phyloP scores from a whole-genome alignment of 1,284 basidiomycete genomes.

The Gymnopus androsaceus region DNA sequence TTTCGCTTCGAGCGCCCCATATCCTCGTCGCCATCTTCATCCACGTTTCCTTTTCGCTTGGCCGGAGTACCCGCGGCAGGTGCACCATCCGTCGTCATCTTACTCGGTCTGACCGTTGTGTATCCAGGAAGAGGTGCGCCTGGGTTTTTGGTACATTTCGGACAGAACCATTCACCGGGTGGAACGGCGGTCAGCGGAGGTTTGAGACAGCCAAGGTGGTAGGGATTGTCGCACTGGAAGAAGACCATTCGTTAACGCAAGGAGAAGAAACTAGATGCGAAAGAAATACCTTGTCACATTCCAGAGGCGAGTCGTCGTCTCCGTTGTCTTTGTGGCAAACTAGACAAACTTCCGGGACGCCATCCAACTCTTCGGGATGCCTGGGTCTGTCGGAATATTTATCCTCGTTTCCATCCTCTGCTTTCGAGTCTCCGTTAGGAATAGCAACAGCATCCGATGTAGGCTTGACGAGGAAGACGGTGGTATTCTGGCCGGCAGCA shows the following conservation, averaged over 20 bases:
- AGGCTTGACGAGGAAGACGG: conserved; percentile 76
- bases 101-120: conserved; percentile 12
- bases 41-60: conserved; percentile 14
- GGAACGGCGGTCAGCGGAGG: conserved; percentile 81
- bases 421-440: background rate
- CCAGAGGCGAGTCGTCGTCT: conserved; percentile 68
- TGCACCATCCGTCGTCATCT: conserved; percentile 4
- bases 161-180: conserved; percentile 93
- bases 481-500: conserved; percentile 84
- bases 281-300: conserved; percentile 79
- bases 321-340: conserved; percentile 70
- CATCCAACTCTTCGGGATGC: conserved; percentile 70
- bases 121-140: conserved; percentile 44
- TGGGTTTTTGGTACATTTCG: conserved; percentile 55
- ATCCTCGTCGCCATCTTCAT: conserved; percentile 21
- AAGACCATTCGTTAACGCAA: conserved; percentile 2
- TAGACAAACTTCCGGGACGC: conserved; percentile 71
- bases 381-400: conserved; percentile 73
- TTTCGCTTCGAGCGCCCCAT: conserved; percentile 32
- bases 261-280: background rate
- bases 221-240: conserved; percentile 83
- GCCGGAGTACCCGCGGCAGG: conserved; percentile 8
- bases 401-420: conserved; percentile 33
- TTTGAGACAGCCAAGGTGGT: conserved; percentile 79
- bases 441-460: conserved; percentile 21